phyloP scores from a whole-genome alignment of 805 yeast genomes.

The Kuraishia borneana region DNA sequence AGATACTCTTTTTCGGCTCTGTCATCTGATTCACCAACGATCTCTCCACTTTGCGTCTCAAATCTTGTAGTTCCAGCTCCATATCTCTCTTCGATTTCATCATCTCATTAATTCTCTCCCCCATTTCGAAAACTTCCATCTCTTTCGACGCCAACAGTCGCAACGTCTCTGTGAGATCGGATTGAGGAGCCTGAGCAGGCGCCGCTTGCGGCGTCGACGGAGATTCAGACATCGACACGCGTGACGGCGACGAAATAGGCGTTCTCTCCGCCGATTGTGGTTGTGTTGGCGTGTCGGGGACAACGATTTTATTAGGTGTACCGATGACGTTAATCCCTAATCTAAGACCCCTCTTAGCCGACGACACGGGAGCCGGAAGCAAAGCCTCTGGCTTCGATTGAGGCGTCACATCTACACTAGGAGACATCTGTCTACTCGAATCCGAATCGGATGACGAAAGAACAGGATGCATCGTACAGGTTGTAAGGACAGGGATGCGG shows the following conservation, averaged over 20 bases:
- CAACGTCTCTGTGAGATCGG: slow-evolving; percentile 40
- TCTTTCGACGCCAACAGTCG: slow-evolving; percentile 59
- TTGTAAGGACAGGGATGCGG: neutral
- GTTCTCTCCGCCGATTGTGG: neutral
- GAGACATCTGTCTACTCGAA: slow-evolving; percentile 7
- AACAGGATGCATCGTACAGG: slow-evolving; percentile 9
- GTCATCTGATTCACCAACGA: slow-evolving; percentile 31
- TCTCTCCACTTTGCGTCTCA: slow-evolving; percentile 35
- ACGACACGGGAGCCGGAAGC: neutral
- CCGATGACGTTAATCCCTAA: slow-evolving; percentile 18
- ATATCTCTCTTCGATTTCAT: slow-evolving; percentile 25
- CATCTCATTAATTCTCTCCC: slow-evolving; percentile 39
- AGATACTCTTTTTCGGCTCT: neutral
- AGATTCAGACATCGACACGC: neutral
- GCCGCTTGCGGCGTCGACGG: neutral
- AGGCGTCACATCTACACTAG: slow-evolving; percentile 5
- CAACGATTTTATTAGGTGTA: neutral
- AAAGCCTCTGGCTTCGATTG: slow-evolving; percentile 3
- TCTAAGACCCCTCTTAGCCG: slow-evolving; percentile 15
- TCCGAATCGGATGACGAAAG: slow-evolving; percentile 13
- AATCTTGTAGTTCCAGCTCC: slow-evolving; percentile 36
- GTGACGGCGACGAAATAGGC: neutral
- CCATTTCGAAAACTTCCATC: slow-evolving; percentile 53
- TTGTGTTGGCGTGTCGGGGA: neutral
- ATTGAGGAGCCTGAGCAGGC: neutral